A percentile compares a stretch with the other conserved stretches of the same genome.
Evolutionary conservation across 495 filamentous ascomycete genomes (phyloP).

Genomic region (Stereocaulon alpinum): DNA sequence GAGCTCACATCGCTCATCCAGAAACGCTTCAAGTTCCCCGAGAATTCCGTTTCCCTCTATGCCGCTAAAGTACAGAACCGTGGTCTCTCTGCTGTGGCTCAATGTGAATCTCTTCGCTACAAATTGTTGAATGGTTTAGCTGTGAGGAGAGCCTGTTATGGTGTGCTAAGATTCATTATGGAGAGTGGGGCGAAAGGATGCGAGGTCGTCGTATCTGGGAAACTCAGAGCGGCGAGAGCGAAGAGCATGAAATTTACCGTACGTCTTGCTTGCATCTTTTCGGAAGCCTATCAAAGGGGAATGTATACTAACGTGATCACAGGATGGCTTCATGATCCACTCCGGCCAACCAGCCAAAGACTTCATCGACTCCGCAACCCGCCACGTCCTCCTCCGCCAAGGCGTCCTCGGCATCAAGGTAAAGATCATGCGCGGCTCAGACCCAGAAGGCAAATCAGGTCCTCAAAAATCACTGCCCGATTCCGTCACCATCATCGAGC

Average conservation of each 20-base stretch:
- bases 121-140: conserved; percentile 99
- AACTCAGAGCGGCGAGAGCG: conserved; percentile 94
- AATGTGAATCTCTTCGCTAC: conserved; percentile 99
- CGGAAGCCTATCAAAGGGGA: background rate
- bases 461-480: conserved; percentile 94
- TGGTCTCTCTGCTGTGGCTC: conserved; percentile 96
- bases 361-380: conserved; percentile 96
- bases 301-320: conserved; percentile 9
- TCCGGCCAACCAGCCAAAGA: conserved; percentile 98
- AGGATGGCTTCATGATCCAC: conserved; percentile 99
- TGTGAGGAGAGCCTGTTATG: conserved; percentile 95
- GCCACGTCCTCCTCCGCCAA: conserved; percentile 98
- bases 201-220: conserved; percentile 97
- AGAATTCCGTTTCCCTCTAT: conserved; percentile 99
- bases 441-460: conserved; percentile 97
- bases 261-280: conserved; percentile 25
- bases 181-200: conserved; percentile 98
- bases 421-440: conserved; percentile 99
- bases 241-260: conserved; percentile 99
- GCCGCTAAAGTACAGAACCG: conserved; percentile 99
- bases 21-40: conserved; percentile 99
- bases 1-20: conserved; percentile 99
- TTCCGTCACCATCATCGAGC: conserved; percentile 98
- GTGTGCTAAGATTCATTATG: conserved; percentile 99
- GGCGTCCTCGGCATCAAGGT: conserved; percentile 99